phyloP scores from a whole-genome alignment of 1,139 yeast genomes.

The Kodamaea sp. region DNA sequence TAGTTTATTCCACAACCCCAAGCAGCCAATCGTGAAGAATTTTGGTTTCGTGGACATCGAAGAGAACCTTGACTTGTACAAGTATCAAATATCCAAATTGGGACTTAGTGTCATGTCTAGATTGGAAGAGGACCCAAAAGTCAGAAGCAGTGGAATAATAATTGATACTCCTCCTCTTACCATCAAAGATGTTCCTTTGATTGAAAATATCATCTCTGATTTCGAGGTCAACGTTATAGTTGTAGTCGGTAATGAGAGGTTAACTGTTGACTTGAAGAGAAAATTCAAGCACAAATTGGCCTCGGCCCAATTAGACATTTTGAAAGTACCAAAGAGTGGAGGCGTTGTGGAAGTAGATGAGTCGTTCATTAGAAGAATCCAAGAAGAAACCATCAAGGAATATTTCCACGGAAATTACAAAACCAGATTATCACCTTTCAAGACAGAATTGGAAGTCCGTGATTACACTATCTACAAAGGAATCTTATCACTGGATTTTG shows the following conservation, averaged over 20 bases:
- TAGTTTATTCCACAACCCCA: constrained; percentile 76
- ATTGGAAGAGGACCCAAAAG: constrained; percentile 53
- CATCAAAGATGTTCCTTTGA: constrained; percentile 50
- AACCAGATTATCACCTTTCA: constrained; percentile 72
- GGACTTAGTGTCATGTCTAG: constrained; percentile 62
- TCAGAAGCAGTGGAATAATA: constrained; percentile 61
- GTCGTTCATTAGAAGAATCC: constrained; percentile 63
- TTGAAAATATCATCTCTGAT: constrained; percentile 61
- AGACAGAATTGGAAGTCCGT: constrained; percentile 42
- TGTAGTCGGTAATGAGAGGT: constrained; percentile 64
- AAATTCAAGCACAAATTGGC: constrained; percentile 47
- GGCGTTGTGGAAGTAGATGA: constrained; percentile 78
- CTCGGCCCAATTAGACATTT: constrained; percentile 38
- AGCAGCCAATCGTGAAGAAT: constrained; percentile 81
- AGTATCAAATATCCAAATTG: constrained; percentile 54
- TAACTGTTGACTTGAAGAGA: constrained; percentile 63
- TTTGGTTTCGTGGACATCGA: constrained; percentile 67
- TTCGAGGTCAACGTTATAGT: constrained; percentile 61
- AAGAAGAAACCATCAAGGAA: constrained; percentile 76
- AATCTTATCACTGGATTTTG: constrained; percentile 38
- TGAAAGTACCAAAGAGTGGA: constrained; percentile 69
- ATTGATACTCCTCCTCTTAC: constrained; percentile 79
- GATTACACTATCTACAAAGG: constrained; percentile 43
- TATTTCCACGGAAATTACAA: constrained; percentile 82
- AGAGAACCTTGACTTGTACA: constrained; percentile 64